A percentile compares a stretch with the other conserved stretches of the same genome.
Conservation (phyloP, 2,329 filamentous ascomycete genomes). For the Aspergillus carbonarius region DNA sequence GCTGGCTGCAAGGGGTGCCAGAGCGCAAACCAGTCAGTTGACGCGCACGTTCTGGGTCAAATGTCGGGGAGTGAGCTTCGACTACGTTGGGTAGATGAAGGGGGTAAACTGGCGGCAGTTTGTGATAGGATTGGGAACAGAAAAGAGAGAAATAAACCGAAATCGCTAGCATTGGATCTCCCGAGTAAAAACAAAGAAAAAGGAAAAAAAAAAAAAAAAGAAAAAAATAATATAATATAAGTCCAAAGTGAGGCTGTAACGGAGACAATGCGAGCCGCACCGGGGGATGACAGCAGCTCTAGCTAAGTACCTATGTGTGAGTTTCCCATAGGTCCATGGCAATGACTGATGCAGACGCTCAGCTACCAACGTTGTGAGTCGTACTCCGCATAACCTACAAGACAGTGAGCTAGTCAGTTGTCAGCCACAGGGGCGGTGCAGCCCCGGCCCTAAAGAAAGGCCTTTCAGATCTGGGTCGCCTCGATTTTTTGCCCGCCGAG, state of each 20-base stretch:
- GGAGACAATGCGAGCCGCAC: neutral
- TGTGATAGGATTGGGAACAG: neutral
- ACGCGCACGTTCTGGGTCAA: slow-evolving; percentile 46
- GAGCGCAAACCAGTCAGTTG: slow-evolving; percentile 38
- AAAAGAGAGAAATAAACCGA: neutral
- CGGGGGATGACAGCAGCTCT: neutral
- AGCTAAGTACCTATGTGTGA: slow-evolving; percentile 4
- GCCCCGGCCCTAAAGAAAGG: slow-evolving; percentile 4
- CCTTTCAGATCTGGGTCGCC: neutral
- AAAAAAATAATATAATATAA: neutral
- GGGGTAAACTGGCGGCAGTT: slow-evolving; percentile 6
- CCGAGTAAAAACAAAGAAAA: slow-evolving; percentile 10
- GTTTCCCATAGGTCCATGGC: neutral
- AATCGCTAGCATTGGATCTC: neutral
- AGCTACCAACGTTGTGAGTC: neutral
- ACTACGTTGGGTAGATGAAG: slow-evolving; percentile 33
- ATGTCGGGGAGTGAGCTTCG: slow-evolving; percentile 44
- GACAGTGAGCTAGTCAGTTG: slow-evolving; percentile 5
- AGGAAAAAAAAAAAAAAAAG: neutral
- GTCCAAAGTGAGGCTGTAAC: slow-evolving; percentile 16
- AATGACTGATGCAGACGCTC: neutral
- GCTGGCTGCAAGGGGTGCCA: slow-evolving; percentile 38
- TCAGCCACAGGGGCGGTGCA: slow-evolving; percentile 29
- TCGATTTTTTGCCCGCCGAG: neutral
- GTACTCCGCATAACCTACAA: no score